These are phyloP conservation scores for Aspergillus aculeatus DNA, from an alignment of 2,329 filamentous ascomycete genomes.

Conservation along the genomic window DNA sequence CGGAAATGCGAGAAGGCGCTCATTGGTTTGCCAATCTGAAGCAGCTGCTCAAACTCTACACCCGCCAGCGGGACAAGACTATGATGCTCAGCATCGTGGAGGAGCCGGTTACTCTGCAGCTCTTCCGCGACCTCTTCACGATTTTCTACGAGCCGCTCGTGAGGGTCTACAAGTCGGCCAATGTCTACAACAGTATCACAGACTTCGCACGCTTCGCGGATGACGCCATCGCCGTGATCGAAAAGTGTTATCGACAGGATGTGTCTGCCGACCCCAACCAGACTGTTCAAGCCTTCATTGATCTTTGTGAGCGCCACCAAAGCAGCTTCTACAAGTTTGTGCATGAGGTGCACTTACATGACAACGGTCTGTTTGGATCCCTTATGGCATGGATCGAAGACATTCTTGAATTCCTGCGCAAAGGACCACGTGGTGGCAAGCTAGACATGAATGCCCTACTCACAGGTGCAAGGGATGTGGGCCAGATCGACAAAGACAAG, in stretches of 20 bases:
- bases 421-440: slow-evolving; percentile 78
- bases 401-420: slow-evolving; percentile 87
- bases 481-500: slow-evolving; percentile 66
- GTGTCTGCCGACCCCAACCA: slow-evolving; percentile 95
- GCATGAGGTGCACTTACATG: slow-evolving; percentile 94
- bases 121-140: slow-evolving; percentile 93
- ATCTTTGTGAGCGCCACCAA: slow-evolving; percentile 90
- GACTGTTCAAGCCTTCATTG: slow-evolving; percentile 96
- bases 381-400: slow-evolving; percentile 97
- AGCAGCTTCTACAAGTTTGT: slow-evolving; percentile 99
- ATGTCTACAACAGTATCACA: slow-evolving; percentile 95
- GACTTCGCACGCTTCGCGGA: slow-evolving; percentile 93
- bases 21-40: slow-evolving; percentile 93
- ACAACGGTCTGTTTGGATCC: slow-evolving; percentile 93
- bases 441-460: slow-evolving; percentile 94
- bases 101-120: slow-evolving; percentile 92
- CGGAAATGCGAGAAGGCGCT: slow-evolving; percentile 83
- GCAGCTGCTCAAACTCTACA: slow-evolving; percentile 88
- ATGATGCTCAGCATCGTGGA: slow-evolving; percentile 98
- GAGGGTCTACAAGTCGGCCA: slow-evolving; percentile 96
- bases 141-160: slow-evolving; percentile 99
- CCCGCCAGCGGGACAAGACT: slow-evolving; percentile 85
- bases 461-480: slow-evolving; percentile 69
- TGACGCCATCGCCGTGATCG: slow-evolving; percentile 81
- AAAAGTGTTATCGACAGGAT: slow-evolving; percentile 68